Evolutionary conservation across 169 alveolate species (phyloP).

Genomic region (Plasmodium knowlesi): DNA sequence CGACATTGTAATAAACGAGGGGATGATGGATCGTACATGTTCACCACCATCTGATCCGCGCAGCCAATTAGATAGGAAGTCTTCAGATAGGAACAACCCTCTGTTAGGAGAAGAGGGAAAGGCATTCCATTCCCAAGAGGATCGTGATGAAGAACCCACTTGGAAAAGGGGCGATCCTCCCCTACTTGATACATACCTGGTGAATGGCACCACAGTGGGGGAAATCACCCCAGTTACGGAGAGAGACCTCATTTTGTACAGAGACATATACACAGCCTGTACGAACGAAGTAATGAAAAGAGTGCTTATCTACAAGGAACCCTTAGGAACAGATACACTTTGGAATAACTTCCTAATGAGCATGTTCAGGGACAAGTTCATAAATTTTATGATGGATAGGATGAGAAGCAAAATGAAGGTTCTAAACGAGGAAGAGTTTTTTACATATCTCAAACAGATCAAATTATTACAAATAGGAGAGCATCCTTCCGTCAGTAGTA

Average conservation of each 20-base stretch:
- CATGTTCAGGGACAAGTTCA: constrained; percentile 55
- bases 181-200: not conserved
- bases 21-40: not conserved
- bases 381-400: constrained; percentile 9
- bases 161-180: not conserved
- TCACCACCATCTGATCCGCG: not conserved
- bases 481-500: not conserved
- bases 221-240: not conserved
- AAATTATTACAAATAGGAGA: constrained; percentile 30
- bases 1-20: constrained; percentile 19
- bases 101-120: not conserved
- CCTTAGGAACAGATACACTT: not conserved
- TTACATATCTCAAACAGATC: constrained; percentile 31
- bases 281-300: constrained; percentile 33
- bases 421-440: constrained; percentile 33
- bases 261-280: constrained; percentile 31
- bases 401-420: constrained; percentile 11
- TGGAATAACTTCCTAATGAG: constrained; percentile 55
- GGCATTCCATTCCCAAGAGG: not conserved
- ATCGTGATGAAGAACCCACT: not conserved
- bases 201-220: not conserved
- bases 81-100: not conserved
- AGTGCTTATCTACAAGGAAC: constrained; percentile 26
- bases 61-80: not conserved
- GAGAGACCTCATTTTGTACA: constrained; percentile 15